These are phyloP conservation scores for Sporisorium exsertum DNA, from an alignment of 1,284 basidiomycete genomes.

Conservation along the genomic window DNA sequence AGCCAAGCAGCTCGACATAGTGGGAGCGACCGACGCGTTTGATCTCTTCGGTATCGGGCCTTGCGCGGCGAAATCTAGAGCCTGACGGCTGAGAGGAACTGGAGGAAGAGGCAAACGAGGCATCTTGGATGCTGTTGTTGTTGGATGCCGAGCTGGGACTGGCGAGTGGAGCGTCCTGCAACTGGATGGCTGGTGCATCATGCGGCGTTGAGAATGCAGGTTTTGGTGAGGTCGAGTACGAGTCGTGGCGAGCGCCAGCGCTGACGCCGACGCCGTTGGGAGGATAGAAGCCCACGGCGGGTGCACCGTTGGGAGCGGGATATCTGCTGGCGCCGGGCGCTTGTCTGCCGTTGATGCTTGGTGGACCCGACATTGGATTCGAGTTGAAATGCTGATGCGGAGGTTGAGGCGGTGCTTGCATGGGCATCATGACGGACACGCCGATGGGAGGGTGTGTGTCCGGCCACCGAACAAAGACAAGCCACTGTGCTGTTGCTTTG, in stretches of 20 bases:
- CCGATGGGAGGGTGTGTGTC: not conserved
- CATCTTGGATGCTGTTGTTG: conserved; percentile 15
- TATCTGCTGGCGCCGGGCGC: conserved; percentile 14
- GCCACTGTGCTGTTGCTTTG: not conserved
- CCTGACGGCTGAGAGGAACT: conserved; percentile 31
- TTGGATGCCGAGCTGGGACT: conserved; percentile 18
- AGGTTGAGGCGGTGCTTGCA: conserved; percentile 47
- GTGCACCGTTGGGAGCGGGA: not conserved
- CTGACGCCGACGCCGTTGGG: conserved; percentile 16
- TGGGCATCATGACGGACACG: conserved; percentile 44
- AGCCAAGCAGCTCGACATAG: conserved; percentile 65
- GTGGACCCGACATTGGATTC: conserved; percentile 16
- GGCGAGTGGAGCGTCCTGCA: conserved; percentile 30
- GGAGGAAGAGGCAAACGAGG: conserved; percentile 30
- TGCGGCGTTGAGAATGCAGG: conserved; percentile 17
- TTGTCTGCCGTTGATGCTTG: conserved; percentile 19
- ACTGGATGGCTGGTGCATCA: conserved; percentile 27
- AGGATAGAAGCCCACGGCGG: conserved; percentile 35
- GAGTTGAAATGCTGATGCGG: conserved; percentile 45
- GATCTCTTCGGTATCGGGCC: conserved; percentile 63
- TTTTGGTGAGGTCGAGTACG: conserved; percentile 16
- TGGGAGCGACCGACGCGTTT: conserved; percentile 56
- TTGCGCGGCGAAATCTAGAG: conserved; percentile 24
- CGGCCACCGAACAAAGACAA: not conserved
- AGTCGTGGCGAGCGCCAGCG: conserved; percentile 3